Evolutionary conservation across 371 early-diverging fungal genomes (phyloP).

Genomic region (Mortierella sp.): DNA sequence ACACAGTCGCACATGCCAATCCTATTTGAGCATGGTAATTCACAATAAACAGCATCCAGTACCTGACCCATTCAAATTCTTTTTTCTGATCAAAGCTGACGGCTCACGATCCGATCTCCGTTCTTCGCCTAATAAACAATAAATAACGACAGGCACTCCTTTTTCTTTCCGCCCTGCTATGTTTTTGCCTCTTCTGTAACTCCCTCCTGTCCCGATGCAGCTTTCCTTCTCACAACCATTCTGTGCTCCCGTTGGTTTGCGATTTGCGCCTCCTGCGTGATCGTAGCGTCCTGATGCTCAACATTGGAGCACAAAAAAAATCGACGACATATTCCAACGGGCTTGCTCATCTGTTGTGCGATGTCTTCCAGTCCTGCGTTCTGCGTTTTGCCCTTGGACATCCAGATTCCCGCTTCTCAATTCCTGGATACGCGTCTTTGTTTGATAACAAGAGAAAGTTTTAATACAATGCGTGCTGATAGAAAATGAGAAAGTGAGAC

Average conservation of each 20-base stretch:
- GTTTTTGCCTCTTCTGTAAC: neutral
- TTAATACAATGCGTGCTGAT: conserved; percentile 23
- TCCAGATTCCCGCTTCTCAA: neutral
- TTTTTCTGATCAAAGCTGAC: neutral
- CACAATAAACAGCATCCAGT: neutral
- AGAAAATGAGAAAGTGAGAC: neutral
- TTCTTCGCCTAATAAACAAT: neutral
- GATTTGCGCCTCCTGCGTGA: conserved; percentile 4
- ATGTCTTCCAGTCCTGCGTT: neutral
- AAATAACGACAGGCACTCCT: neutral
- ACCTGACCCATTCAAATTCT: neutral
- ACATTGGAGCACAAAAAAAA: neutral
- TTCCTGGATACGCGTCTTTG: neutral
- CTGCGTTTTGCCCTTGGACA: no score
- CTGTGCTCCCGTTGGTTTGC: neutral
- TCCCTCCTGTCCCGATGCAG: neutral
- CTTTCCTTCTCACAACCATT: neutral
- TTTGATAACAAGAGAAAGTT: conserved; percentile 13
- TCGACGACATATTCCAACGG: neutral
- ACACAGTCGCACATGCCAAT: neutral
- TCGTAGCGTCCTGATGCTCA: neutral
- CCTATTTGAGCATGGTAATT: neutral
- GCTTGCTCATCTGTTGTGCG: neutral
- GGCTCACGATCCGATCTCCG: neutral
- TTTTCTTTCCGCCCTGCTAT: neutral